Evolutionary conservation across 129 eudicot genomes (phyloP), one percentile per base, ranked within the genome.

Genomic region (Escallonia rubra): DNA sequence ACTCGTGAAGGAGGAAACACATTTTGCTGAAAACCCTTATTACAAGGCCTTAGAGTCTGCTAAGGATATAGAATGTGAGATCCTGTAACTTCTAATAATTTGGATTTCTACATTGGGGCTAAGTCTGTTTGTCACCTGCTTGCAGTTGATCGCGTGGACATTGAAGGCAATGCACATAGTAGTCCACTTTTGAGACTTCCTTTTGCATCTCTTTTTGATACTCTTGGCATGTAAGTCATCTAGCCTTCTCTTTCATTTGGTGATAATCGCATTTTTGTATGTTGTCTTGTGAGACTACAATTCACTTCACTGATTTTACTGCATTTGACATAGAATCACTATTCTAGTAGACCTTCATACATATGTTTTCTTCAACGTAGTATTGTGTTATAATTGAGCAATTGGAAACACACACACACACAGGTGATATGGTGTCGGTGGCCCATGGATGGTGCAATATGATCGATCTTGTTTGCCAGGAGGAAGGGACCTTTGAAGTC

Each of bases 131-230:
- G 66, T 76, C 67, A 23, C 68, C 76, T 67, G 50, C 69, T 68
- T 66, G 76, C 95, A 93, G 99, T 89, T 93, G 95, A 88, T 59
- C 92, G 88, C 7, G 77, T 66, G 34, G 95, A 93, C 72, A 69
- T 86, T 15, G 96, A 84, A 83, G 91, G 93, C 52, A 86, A 89
- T 76, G 95, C 88, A 64, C 85, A 78, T 48, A 53, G 69, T 84
- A 86, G 86, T 75, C 81, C 87, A 4, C 65, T 70, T 78, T 90
- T 93, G 71, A 84, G 92, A 80, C 68, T 93, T 70, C 75, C 99
- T 75, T 93, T 89, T 79, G 99, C 99, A 69, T 80, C 92, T 76
- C 88, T 93, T 8, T 93, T 81, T 77, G 99, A 93, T 75, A 86
- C 93, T 76, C 88, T 93, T 68, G 92, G 92, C 88, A 82, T 81